Percentiles rank a stretch among this genome's conserved stretches.
Evolutionary conservation across 345 rosid genomes (phyloP).

Genomic region (Eucalyptus curtisii): DNA sequence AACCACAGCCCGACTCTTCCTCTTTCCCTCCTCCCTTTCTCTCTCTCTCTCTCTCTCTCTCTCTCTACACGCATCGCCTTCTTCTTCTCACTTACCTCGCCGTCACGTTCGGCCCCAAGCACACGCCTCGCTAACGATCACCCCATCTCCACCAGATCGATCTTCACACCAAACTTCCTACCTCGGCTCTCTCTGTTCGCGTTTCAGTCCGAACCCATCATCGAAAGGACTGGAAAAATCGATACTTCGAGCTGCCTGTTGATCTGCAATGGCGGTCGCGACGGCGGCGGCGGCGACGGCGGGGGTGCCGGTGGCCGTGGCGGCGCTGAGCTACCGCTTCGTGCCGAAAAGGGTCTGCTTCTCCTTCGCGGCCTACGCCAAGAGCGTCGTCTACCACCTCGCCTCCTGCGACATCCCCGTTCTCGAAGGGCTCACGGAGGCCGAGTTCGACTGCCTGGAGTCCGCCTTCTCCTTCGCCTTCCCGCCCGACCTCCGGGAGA

Average conservation of each 20-base stretch:
- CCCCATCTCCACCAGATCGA: neutral
- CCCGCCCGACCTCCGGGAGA: constrained; percentile 81
- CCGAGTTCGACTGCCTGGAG: constrained; percentile 51
- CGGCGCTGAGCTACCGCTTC: neutral
- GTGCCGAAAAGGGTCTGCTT: constrained; percentile 28
- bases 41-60: neutral
- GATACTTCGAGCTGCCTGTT: neutral
- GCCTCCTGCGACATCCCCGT: constrained; percentile 32
- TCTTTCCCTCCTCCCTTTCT: neutral
- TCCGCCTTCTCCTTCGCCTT: constrained; percentile 47
- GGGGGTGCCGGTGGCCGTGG: neutral
- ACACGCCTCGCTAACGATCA: neutral
- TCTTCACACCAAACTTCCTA: neutral
- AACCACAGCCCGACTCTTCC: neutral
- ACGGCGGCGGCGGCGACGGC: neutral
- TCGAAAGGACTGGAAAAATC: neutral
- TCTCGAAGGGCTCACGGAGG: constrained; percentile 49
- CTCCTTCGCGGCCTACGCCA: constrained; percentile 64
- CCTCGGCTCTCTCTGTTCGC: neutral
- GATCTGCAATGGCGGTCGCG: neutral
- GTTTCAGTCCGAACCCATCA: neutral
- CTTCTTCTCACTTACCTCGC: neutral
- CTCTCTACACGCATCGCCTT: neutral
- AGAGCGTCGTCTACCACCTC: constrained; percentile 38
- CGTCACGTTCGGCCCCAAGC: neutral